Conservation (phyloP, 192 early-diverging fungal genomes). For the Endogone sp. region DNA sequence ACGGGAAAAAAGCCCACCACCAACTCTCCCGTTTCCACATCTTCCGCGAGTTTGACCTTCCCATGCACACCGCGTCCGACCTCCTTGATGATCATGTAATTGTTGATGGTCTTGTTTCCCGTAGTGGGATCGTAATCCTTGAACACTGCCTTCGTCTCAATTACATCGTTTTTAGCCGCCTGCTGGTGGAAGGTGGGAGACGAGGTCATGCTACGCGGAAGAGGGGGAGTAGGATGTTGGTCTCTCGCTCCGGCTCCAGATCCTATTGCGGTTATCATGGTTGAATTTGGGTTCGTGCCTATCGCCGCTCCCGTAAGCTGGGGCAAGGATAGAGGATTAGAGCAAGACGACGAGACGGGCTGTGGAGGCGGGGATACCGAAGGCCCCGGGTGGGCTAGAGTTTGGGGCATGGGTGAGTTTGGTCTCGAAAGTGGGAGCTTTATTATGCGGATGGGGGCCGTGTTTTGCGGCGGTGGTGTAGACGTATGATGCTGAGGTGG, state of each 20-base stretch:
- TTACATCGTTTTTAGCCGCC: constrained; percentile 52
- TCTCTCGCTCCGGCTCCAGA: not conserved
- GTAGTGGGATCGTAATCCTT: constrained; percentile 79
- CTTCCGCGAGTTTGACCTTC: constrained; percentile 89
- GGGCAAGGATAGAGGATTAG: not conserved
- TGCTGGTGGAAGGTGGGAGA: constrained; percentile 9
- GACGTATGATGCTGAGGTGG: no score
- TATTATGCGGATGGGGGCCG: no score
- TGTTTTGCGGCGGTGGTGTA: no score
- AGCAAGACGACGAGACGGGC: not conserved
- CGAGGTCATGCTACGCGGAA: not conserved
- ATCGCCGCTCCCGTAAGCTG: constrained; percentile 1
- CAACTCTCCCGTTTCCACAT: constrained; percentile 73
- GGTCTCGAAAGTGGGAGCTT: no score
- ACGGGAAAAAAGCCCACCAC: constrained; percentile 53
- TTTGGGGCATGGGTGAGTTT: no score
- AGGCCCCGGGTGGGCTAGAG: no score
- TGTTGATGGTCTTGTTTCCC: constrained; percentile 94
- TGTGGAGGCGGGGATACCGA: no score
- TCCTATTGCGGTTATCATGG: not conserved
- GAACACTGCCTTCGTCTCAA: constrained; percentile 81
- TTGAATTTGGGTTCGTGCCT: not conserved
- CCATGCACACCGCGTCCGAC: constrained; percentile 93
- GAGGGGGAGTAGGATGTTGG: not conserved
- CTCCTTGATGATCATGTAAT: constrained; percentile 88